A percentile compares a stretch with the other conserved stretches of the same genome.
These are phyloP conservation scores for Thraustochytrium sp. DNA, from an alignment of 352 stramenopile species.

Conservation along the genomic window DNA sequence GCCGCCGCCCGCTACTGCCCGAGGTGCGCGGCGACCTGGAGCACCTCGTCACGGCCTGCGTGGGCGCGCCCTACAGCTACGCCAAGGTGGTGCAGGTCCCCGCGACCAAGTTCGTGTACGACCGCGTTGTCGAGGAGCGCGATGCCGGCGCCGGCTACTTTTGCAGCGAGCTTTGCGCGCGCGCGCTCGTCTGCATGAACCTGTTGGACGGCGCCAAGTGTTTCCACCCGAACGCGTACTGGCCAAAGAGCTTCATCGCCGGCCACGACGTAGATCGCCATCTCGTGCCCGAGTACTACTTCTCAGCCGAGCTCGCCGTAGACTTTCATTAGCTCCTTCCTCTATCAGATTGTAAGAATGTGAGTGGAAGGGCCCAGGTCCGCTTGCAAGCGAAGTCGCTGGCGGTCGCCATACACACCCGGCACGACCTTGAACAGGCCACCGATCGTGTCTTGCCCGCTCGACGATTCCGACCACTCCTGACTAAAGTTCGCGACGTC, in stretches of 20 bases:
- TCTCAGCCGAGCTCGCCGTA: not conserved
- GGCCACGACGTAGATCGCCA: slow-evolving; percentile 18
- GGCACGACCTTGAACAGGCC: not conserved
- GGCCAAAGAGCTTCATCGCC: slow-evolving; percentile 5
- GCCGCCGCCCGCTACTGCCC: not conserved
- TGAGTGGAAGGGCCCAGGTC: slow-evolving; percentile 4
- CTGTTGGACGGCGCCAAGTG: not conserved
- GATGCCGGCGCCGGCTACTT: not conserved
- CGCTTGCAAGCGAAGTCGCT: not conserved
- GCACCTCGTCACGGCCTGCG: not conserved
- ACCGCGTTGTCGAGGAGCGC: not conserved
- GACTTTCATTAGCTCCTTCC: no score
- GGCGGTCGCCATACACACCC: slow-evolving; percentile 18
- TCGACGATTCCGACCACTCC: no score
- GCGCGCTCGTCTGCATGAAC: not conserved
- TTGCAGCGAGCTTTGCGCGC: slow-evolving; percentile 35
- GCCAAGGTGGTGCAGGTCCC: not conserved
- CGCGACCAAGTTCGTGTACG: not conserved
- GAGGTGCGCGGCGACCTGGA: not conserved
- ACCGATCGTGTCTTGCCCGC: no score
- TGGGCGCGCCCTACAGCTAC: slow-evolving; percentile 27
- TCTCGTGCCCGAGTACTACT: not conserved
- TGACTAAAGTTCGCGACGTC: no score
- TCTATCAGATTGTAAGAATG: not conserved
- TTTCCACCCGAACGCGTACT: not conserved